phyloP scores from a whole-genome alignment of 2,329 filamentous ascomycete genomes.

The Cylindrodendrum hubeiense region DNA sequence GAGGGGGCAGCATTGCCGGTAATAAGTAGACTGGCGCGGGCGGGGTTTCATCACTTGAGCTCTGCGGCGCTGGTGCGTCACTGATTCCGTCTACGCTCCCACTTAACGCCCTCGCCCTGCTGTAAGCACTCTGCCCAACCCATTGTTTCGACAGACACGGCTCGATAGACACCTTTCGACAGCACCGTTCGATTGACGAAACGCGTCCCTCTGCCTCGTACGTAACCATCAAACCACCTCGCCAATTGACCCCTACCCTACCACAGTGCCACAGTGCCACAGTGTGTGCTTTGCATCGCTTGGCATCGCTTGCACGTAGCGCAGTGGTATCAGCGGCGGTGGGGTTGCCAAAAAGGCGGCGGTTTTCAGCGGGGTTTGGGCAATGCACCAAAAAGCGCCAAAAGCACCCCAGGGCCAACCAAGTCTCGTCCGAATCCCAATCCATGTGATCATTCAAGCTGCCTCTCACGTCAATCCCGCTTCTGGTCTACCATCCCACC shows the following conservation, averaged over 20 bases:
- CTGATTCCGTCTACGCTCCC: background rate
- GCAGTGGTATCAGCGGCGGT: conserved; percentile 16
- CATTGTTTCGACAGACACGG: background rate
- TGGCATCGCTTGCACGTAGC: too few species aligned
- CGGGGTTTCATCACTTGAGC: conserved; percentile 1
- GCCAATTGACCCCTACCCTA: background rate
- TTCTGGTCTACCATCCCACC: background rate
- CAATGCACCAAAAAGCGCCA: background rate
- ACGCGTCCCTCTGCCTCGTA: background rate
- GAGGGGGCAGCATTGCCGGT: background rate
- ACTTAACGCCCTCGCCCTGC: background rate
- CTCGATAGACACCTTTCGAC: conserved; percentile 13
- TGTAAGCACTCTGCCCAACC: too few species aligned
- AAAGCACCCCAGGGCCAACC: conserved; percentile 7
- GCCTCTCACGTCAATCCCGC: conserved; percentile 18
- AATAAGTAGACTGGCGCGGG: background rate
- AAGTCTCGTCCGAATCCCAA: conserved; percentile 14
- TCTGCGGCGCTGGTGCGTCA: background rate
- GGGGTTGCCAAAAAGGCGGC: conserved; percentile 9
- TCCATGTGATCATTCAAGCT: conserved; percentile 27
- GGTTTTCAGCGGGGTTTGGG: conserved; percentile 19
- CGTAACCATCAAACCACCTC: conserved; percentile 15
- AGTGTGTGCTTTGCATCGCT: conserved; percentile 3
- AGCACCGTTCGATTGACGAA: background rate
- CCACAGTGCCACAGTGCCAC: too few species aligned